Evolutionary conservation across 1,284 basidiomycete species (phyloP).

Genomic region (Sporisorium sorghi): DNA sequence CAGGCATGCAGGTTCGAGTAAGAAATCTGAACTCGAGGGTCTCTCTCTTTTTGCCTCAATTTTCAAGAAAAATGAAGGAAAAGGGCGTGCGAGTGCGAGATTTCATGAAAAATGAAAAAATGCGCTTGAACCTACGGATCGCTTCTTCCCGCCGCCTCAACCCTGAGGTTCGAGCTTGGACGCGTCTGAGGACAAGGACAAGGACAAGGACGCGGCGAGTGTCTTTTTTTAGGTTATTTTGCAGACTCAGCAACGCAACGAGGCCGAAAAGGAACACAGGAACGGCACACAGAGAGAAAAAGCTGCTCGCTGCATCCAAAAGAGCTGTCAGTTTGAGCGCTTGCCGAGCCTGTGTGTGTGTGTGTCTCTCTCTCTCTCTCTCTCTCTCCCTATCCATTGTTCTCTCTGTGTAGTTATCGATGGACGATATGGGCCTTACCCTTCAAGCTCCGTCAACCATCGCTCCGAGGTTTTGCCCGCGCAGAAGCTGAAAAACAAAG

Average conservation of each 20-base stretch:
- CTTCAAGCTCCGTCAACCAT: too few relatives aligned
- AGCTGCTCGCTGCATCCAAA: neutral
- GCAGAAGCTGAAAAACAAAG: too few relatives aligned
- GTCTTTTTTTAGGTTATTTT: neutral
- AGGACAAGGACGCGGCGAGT: too few relatives aligned
- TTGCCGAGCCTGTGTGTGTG: neutral
- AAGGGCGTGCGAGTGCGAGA: neutral
- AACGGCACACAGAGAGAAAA: neutral
- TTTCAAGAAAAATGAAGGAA: too few relatives aligned
- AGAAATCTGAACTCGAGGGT: too few relatives aligned
- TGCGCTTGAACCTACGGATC: constrained; percentile 3
- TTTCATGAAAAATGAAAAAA: neutral
- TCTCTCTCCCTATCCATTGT: too few relatives aligned
- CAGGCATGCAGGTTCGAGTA: too few relatives aligned
- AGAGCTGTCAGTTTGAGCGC: neutral
- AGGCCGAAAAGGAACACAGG: neutral
- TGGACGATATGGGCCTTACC: too few relatives aligned
- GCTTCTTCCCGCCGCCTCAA: constrained; percentile 1
- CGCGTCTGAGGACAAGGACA: neutral
- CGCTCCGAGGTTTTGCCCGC: too few relatives aligned
- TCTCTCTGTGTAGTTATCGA: too few relatives aligned
- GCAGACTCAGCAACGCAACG: neutral
- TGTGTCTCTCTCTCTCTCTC: neutral
- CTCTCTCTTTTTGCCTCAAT: neutral
- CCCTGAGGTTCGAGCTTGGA: constrained; percentile 1